Evolutionary conservation across 2,329 filamentous ascomycete species (phyloP).

Genomic region (Elsinoe perseae): DNA sequence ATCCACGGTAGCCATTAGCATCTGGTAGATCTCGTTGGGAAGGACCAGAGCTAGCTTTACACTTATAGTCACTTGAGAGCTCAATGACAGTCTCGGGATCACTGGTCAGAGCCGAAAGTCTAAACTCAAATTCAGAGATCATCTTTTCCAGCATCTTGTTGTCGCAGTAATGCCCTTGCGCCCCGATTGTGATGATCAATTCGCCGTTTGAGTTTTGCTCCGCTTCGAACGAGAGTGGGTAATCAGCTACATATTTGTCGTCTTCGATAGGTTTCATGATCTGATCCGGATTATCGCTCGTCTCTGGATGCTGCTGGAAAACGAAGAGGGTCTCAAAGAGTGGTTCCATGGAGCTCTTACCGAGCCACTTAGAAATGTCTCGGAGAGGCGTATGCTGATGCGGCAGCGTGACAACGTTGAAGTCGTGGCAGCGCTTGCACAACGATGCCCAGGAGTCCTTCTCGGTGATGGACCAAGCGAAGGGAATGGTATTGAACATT

Average conservation of each 20-base stretch:
- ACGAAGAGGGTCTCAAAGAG: constrained; percentile 79
- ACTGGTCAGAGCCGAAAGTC: constrained; percentile 32
- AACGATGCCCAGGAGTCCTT: constrained; percentile 52
- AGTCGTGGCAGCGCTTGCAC: constrained; percentile 59
- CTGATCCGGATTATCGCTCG: constrained; percentile 43
- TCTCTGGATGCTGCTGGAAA: constrained; percentile 57
- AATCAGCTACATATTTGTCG: constrained; percentile 47
- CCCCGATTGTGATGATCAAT: constrained; percentile 53
- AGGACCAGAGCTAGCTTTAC: constrained; percentile 17
- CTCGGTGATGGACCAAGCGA: constrained; percentile 43
- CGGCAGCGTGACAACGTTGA: constrained; percentile 58
- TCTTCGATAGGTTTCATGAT: constrained; percentile 15
- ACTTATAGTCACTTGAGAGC: constrained; percentile 18
- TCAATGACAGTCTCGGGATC: constrained; percentile 27
- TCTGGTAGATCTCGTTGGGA: constrained; percentile 14
- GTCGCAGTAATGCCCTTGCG: constrained; percentile 42
- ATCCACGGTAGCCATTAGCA: constrained; percentile 22
- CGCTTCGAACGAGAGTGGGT: constrained; percentile 70
- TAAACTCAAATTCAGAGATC: constrained; percentile 37
- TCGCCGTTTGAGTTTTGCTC: constrained; percentile 43
- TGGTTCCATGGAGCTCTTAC: constrained; percentile 44
- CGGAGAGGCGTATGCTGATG: constrained; percentile 75
- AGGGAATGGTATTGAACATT: constrained; percentile 83
- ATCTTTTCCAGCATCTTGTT: constrained; percentile 32
- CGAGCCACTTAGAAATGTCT: constrained; percentile 72